phyloP scores from a whole-genome alignment of 2,329 filamentous ascomycete genomes.

The Arthroderma sp. region DNA sequence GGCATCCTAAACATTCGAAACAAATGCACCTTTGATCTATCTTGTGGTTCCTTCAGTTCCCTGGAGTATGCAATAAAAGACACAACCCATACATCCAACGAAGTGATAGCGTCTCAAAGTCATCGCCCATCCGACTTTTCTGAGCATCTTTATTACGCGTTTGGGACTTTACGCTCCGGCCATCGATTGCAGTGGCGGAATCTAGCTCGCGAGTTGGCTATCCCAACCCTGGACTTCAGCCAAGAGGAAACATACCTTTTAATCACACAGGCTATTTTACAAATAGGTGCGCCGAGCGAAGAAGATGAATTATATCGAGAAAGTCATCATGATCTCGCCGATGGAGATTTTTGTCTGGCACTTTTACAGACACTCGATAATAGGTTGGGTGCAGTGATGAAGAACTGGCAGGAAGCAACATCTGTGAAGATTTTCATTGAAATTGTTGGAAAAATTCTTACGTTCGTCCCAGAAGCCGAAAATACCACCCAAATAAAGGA shows the following conservation, averaged over 20 bases:
- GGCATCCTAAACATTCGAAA: slow-evolving; percentile 4
- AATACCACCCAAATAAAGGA: slow-evolving; percentile 9
- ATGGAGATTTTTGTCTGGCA: slow-evolving; percentile 13
- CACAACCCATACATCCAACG: slow-evolving; percentile 30
- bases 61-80: slow-evolving; percentile 7
- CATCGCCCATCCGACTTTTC: slow-evolving; percentile 37
- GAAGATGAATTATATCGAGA: slow-evolving; percentile 7
- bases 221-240: slow-evolving; percentile 38
- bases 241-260: slow-evolving; percentile 36
- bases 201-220: slow-evolving; percentile 38
- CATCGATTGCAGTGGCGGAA: slow-evolving; percentile 42
- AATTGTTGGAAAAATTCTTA: slow-evolving; percentile 33
- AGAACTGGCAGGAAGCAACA: slow-evolving; percentile 40
- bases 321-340: slow-evolving; percentile 15
- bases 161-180: slow-evolving; percentile 39
- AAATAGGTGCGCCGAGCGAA: slow-evolving; percentile 29
- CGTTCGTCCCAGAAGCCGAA: slow-evolving; percentile 19
- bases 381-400: slow-evolving; percentile 24
- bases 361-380: slow-evolving; percentile 24
- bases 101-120: slow-evolving; percentile 38
- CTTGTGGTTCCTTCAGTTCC: slow-evolving; percentile 18
- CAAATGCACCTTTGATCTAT: not conserved
- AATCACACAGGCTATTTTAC: slow-evolving; percentile 37
- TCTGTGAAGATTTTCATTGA: slow-evolving; percentile 29
- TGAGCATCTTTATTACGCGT: slow-evolving; percentile 41